These are phyloP conservation scores for Paecilomyces dactylethromorphus DNA, from an alignment of 2,329 filamentous ascomycete species.

Conservation along the genomic window DNA sequence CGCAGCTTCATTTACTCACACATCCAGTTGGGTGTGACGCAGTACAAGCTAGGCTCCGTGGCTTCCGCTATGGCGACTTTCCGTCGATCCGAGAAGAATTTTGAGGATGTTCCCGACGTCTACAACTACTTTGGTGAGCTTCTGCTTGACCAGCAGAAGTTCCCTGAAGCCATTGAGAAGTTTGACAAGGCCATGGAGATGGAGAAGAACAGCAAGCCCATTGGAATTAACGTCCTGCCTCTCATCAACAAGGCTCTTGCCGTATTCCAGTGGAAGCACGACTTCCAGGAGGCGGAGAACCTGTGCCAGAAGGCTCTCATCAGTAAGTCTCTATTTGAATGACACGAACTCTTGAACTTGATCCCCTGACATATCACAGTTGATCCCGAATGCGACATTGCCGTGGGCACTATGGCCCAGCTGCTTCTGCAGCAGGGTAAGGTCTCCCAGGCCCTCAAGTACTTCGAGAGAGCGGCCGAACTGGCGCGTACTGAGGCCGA, in stretches of 20 bases:
- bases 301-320: slow-evolving; percentile 96
- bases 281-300: slow-evolving; percentile 90
- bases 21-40: slow-evolving; percentile 96
- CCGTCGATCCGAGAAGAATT: slow-evolving; percentile 96
- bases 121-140: slow-evolving; percentile 99
- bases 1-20: slow-evolving; percentile 97
- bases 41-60: slow-evolving; percentile 99
- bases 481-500: slow-evolving; percentile 90
- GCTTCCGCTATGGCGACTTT: slow-evolving; percentile 98
- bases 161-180: slow-evolving; percentile 89
- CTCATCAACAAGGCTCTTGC: slow-evolving; percentile 98
- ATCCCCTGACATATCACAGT: slow-evolving; percentile 49
- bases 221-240: slow-evolving; percentile 94
- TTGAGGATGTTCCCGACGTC: slow-evolving; percentile 90
- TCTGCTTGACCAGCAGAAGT: slow-evolving; percentile 93
- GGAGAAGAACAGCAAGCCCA: slow-evolving; percentile 89
- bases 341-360: not conserved
- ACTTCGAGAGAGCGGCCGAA: slow-evolving; percentile 95
- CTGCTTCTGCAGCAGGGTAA: slow-evolving; percentile 96
- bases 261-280: slow-evolving; percentile 97
- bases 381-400: slow-evolving; percentile 97
- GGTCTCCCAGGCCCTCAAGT: slow-evolving; percentile 87
- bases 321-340: slow-evolving; percentile 55
- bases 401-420: slow-evolving; percentile 97
- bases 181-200: slow-evolving; percentile 98